These are phyloP conservation scores for Boletus rubescentipes DNA, from an alignment of 768 basidiomycete species.

Conservation along the genomic window DNA sequence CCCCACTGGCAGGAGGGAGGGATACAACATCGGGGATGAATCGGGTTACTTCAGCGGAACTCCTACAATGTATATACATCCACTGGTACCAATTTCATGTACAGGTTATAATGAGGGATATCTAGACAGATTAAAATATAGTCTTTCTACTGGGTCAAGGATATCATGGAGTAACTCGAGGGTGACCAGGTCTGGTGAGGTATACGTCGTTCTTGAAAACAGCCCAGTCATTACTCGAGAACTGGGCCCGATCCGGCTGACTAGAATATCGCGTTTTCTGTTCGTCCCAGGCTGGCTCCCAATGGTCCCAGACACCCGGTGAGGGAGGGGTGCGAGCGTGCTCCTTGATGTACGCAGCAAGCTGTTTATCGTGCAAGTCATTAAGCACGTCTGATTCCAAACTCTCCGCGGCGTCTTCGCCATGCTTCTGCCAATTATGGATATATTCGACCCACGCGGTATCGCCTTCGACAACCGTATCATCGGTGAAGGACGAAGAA, in stretches of 20 bases:
- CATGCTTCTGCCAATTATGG: background rate
- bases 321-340: background rate
- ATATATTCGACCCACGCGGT: background rate
- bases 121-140: too few relatives aligned
- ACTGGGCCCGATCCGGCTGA: background rate
- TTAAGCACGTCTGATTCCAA: background rate
- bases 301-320: background rate
- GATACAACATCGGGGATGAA: too few relatives aligned
- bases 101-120: too few relatives aligned
- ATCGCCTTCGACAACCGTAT: background rate
- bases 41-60: too few relatives aligned
- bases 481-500: background rate
- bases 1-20: too few relatives aligned
- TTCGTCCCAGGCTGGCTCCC: background rate
- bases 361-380: background rate
- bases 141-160: too few relatives aligned
- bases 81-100: too few relatives aligned
- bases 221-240: slow-evolving; percentile 1
- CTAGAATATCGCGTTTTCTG: background rate
- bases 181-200: background rate
- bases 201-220: background rate
- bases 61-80: too few relatives aligned
- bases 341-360: background rate
- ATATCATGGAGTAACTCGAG: too few relatives aligned
- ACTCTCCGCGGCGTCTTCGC: background rate